Base-by-base conservation (phyloP, 129 eudicot species). In the Silybum marianum region DNA sequence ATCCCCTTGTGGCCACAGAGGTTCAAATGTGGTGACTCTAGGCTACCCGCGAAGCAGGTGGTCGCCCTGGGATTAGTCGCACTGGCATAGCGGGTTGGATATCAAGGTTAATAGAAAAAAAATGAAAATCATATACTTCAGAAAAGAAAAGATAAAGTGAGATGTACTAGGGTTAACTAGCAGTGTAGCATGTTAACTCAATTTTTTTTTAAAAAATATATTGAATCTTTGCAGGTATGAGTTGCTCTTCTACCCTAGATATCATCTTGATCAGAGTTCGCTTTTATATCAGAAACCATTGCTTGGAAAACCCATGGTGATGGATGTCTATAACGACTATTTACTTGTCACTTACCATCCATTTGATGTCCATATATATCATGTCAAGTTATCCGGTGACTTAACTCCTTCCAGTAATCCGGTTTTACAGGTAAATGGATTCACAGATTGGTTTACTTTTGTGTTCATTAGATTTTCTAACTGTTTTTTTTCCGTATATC, bases 261-360 rank as follows among this genome's bases (percentile, higher is more conserved):
- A 95, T 85, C 99, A 95, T 88, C 99, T 95, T 67, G 97, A 95
- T 84, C 95, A 90, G 83, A 92, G 97, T 83, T 95, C 99, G 16
- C 88, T 95, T 54, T 91, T 95, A 26, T 92, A 85, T 84, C 96
- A 88, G 85, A 95, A 92, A 78, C 79, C 93, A 73, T 83, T 95
- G 90, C 87, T 92, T 71, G 87, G 97, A 23, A 85, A 92, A 69
- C 99, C 99, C 19, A 85, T 92, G 92, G 99, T 95, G 80, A 95
- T 95, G 97, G 99, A 95, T 84, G 97, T 95, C 75, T 95, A 92
- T 86, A 91, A 89, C 76, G 94, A 95, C 74, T 95, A 95, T 87
- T 82, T 95, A 82, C 99, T 95, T 75, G 97, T 95, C 69, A 89
- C 99, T 24, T 95, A 95, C 76, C 97, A 91, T 58, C 99, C 99